These are phyloP conservation scores for Debaryomycetaceae sp. DNA, from an alignment of 1,139 yeast species.

Conservation along the genomic window DNA sequence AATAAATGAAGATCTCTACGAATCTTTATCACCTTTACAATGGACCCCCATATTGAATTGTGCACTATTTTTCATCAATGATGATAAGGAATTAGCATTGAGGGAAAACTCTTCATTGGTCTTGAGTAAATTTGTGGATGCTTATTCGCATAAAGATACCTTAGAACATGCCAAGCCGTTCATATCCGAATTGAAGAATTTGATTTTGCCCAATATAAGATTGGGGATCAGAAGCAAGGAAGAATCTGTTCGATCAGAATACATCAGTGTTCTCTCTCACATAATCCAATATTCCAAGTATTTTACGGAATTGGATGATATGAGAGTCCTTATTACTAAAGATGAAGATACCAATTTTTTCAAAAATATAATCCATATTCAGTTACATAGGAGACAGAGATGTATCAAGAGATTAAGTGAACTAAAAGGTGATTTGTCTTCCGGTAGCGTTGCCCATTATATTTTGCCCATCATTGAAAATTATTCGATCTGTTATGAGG, in stretches of 20 bases:
- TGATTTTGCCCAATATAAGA: constrained; percentile 64
- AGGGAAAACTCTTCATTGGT: constrained; percentile 74
- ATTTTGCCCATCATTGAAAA: constrained; percentile 82
- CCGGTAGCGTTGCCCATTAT: constrained; percentile 70
- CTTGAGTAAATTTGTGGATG: constrained; percentile 64
- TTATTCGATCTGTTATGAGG: constrained; percentile 60
- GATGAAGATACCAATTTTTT: constrained; percentile 89
- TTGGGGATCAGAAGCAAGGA: constrained; percentile 61
- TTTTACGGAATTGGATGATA: constrained; percentile 57
- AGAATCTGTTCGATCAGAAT: constrained; percentile 70
- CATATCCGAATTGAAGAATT: constrained; percentile 46
- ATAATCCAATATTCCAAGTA: constrained; percentile 51
- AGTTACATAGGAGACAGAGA: constrained; percentile 78
- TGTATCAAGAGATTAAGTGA: constrained; percentile 62
- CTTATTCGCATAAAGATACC: constrained; percentile 33
- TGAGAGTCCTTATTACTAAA: constrained; percentile 60
- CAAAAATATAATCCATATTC: constrained; percentile 76
- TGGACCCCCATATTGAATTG: constrained; percentile 81
- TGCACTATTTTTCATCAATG: constrained; percentile 68
- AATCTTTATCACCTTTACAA: constrained; percentile 45
- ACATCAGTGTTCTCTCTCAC: constrained; percentile 62
- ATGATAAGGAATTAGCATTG: constrained; percentile 75
- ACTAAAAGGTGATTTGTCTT: constrained; percentile 41
- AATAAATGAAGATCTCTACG: constrained; percentile 57
- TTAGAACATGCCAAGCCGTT: constrained; percentile 34